phyloP scores from a whole-genome alignment of 2,329 filamentous ascomycete genomes.

The Tolypocladium guangdongense region DNA sequence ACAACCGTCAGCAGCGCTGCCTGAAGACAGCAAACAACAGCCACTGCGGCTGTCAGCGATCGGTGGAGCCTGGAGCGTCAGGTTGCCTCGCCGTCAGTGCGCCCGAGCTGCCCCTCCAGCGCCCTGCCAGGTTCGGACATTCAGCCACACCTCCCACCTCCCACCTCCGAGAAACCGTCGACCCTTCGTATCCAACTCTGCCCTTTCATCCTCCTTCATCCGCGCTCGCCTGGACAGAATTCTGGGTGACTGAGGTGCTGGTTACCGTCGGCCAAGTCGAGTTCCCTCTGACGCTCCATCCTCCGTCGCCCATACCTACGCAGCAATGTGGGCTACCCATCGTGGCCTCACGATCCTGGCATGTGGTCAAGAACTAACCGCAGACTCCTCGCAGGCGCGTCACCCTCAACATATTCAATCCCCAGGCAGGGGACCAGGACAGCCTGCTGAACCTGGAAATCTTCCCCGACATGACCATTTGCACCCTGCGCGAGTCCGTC shows the following conservation, averaged over 20 bases:
- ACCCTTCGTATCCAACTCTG: too few species aligned
- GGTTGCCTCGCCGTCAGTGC: too few species aligned
- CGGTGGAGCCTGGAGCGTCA: too few species aligned
- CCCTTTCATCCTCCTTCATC: not conserved
- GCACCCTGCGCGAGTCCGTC: conserved; percentile 78
- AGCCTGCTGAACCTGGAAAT: conserved; percentile 77
- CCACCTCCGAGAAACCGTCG: too few species aligned
- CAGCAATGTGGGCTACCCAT: not conserved
- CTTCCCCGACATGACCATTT: conserved; percentile 70
- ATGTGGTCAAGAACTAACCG: not conserved
- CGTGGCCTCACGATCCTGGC: not conserved
- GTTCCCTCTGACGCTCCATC: not conserved
- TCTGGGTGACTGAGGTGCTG: not conserved
- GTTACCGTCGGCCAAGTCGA: not conserved
- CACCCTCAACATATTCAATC: conserved; percentile 73
- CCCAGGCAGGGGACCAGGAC: conserved; percentile 54
- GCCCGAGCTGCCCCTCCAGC: not conserved
- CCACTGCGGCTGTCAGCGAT: too few species aligned
- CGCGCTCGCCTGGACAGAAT: not conserved
- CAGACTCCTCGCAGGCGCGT: conserved; percentile 53
- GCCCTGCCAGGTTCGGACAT: not conserved
- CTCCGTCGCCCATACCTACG: not conserved
- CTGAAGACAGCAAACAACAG: not conserved
- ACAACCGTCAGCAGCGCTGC: not conserved
- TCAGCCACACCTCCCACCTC: not conserved